Base-by-base conservation (phyloP, 257 asterid genomes). In the Asclepias syriaca region DNA sequence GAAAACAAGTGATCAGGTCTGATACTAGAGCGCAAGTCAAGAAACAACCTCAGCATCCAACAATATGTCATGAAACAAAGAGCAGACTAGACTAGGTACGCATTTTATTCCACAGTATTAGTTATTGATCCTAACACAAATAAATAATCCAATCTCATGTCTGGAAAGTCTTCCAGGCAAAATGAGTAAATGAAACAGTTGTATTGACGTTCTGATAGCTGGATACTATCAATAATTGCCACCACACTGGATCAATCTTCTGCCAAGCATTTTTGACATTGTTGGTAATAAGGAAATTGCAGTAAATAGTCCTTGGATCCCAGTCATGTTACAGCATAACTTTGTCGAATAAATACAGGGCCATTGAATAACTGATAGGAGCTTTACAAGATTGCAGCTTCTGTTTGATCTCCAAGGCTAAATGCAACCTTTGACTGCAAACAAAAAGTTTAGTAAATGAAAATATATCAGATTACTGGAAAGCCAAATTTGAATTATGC, bases 261-360 rank as follows among this genome's bases (percentile, higher is more conserved):
- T 14, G 51, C 11, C 14, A 76, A 68, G 72, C 65, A 45, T 45
- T 32, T 48, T 27, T 65, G 57, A 37, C 64, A 19, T 53, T 37
- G 74, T 56, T 57, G 74, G 14, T 71, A 66, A 68, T 43, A 49
- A 29, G 32, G 61, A 70, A 61, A 70, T 13, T 49, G 29, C 9
- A 61, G 46, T 57, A 19, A 16, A 24, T 16, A 32, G 34, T 12
- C 18, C 60, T 72, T 4, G 69, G 54, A 32, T 65, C 39, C 49
- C 71, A 14, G 8, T 3, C 9, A 24, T 9, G 60, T 45, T 32
- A 21, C 54, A 29, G 37, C 22, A 54, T 32, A 39, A 60, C 34
- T 34, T 59, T 39, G 27, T 63, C 55, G 51, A 49, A 61, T 57
- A 16, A 55, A 4, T 54, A 59, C 34, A 18, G 4, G 39, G 40